These are phyloP conservation scores for Mortierella sp. DNA, from an alignment of 371 early-diverging fungal genomes.

Conservation along the genomic window DNA sequence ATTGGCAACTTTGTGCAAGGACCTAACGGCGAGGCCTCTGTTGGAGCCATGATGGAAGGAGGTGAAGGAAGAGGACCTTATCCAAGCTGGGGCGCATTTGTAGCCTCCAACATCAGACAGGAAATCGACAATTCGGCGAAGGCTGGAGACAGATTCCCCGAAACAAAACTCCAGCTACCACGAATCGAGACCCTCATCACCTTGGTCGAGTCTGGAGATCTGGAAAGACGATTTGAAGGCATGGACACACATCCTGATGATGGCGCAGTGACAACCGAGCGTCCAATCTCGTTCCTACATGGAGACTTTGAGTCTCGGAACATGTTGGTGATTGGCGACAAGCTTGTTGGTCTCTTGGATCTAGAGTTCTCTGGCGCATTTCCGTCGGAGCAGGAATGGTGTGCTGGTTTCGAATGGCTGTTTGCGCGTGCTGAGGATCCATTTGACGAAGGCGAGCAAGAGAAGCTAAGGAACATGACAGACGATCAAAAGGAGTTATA, in stretches of 20 bases:
- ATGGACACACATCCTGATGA: constrained; percentile 4
- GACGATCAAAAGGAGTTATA: constrained; percentile 25
- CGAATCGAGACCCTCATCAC: constrained; percentile 22
- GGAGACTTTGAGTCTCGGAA: constrained; percentile 45
- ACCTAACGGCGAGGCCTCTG: constrained; percentile 6
- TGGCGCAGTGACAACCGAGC: not conserved
- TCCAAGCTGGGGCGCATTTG: constrained; percentile 28
- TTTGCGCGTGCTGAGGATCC: constrained; percentile 45
- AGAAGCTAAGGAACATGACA: constrained; percentile 30
- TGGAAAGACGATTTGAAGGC: constrained; percentile 21
- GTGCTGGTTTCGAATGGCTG: constrained; percentile 42
- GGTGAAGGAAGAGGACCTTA: constrained; percentile 27
- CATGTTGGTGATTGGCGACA: constrained; percentile 34
- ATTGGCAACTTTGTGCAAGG: constrained; percentile 39
- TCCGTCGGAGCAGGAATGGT: constrained; percentile 52
- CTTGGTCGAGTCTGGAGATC: constrained; percentile 25
- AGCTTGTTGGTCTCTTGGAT: constrained; percentile 31
- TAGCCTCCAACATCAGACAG: constrained; percentile 21
- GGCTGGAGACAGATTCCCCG: constrained; percentile 3
- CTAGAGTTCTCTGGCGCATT: constrained; percentile 51
- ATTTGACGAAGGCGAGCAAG: constrained; percentile 23
- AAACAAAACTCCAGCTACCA: constrained; percentile 9
- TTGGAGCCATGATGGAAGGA: constrained; percentile 44
- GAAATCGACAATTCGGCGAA: constrained; percentile 14
- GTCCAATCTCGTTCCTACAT: constrained; percentile 35